These are phyloP conservation scores for Apiospora kogelbergensis DNA, from an alignment of 2,329 filamentous ascomycete species.

Conservation along the genomic window DNA sequence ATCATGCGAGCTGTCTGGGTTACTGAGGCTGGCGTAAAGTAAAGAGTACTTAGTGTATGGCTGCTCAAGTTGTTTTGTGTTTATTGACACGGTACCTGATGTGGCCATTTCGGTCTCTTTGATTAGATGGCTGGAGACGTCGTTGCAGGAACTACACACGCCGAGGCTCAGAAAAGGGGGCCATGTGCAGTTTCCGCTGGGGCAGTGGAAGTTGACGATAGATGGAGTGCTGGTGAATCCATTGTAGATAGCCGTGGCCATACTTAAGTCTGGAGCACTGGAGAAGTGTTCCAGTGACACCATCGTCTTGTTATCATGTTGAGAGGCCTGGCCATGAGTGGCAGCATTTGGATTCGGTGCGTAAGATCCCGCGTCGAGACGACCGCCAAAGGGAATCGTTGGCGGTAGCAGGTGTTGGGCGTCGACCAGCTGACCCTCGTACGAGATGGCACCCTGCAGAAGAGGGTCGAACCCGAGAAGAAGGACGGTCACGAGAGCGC, in stretches of 20 bases:
- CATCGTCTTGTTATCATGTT: background rate
- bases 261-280: slow-evolving; percentile 3
- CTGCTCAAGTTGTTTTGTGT: background rate
- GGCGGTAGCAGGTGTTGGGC: background rate
- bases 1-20: background rate
- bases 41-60: background rate
- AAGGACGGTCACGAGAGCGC: background rate
- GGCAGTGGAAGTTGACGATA: background rate
- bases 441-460: slow-evolving; percentile 1
- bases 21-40: background rate
- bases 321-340: background rate
- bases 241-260: background rate
- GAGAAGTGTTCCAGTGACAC: background rate
- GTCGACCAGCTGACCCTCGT: background rate
- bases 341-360: background rate
- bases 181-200: slow-evolving; percentile 7
- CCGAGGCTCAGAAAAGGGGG: background rate
- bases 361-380: background rate
- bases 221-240: background rate
- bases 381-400: background rate
- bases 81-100: background rate
- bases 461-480: slow-evolving; percentile 10
- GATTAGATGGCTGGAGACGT: background rate
- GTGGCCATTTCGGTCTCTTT: background rate
- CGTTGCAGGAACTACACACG: slow-evolving; percentile 6